phyloP scores from a whole-genome alignment of 169 alveolate species.

The Prorocentrum cordatum region DNA sequence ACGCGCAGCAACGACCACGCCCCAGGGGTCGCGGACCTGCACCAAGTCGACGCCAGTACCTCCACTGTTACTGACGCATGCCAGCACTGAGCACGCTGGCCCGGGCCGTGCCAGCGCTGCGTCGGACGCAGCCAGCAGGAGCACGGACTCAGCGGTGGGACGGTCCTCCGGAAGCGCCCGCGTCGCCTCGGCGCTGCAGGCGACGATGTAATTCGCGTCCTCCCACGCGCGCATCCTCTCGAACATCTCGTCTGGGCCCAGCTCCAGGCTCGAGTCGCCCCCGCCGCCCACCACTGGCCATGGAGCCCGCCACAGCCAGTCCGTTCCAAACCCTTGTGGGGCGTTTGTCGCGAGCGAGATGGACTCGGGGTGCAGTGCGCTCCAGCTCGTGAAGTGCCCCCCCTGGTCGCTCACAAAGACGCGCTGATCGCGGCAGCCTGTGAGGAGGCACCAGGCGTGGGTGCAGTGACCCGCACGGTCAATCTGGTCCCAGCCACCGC shows the following conservation, averaged over 20 bases:
- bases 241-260: not conserved
- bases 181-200: too few relatives aligned
- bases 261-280: not conserved
- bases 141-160: too few relatives aligned
- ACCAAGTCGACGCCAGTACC: not conserved
- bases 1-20: not conserved
- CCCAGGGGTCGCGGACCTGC: not conserved
- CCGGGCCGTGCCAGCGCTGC: not conserved
- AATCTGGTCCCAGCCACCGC: slow-evolving; percentile 18
- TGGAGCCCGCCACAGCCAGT: not conserved
- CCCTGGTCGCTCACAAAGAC: not conserved
- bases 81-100: not conserved
- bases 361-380: not conserved
- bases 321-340: not conserved
- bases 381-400: not conserved
- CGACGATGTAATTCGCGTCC: not conserved
- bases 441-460: not conserved
- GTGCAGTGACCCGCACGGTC: not conserved
- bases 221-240: slow-evolving; percentile 6
- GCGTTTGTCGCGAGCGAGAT: not conserved
- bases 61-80: not conserved
- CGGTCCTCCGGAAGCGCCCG: not conserved
- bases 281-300: slow-evolving; percentile 24
- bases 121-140: not conserved
- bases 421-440: not conserved